phyloP scores from a whole-genome alignment of 2,329 filamentous ascomycete species.

The Nemania bipapillata region DNA sequence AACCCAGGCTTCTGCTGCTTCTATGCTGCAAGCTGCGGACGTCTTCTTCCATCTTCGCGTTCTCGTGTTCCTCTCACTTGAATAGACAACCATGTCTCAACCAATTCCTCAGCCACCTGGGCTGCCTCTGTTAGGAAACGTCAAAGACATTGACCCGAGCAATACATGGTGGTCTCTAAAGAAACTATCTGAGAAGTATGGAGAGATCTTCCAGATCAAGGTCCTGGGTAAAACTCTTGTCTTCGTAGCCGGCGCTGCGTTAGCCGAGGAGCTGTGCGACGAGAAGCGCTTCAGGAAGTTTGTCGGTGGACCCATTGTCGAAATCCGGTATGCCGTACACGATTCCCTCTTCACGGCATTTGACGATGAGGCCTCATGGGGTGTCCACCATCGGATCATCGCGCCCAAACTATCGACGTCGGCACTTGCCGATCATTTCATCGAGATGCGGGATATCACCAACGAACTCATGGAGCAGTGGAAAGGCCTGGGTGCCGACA shows the following conservation, averaged over 20 bases:
- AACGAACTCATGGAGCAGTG: constrained; percentile 63
- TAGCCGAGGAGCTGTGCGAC: constrained; percentile 61
- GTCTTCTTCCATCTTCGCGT: not conserved
- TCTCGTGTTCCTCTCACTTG: constrained; percentile 2
- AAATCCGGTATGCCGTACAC: constrained; percentile 63
- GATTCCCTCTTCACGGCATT: constrained; percentile 65
- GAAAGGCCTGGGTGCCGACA: constrained; percentile 54
- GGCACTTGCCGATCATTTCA: constrained; percentile 54
- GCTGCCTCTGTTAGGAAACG: constrained; percentile 63
- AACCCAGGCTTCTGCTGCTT: constrained; percentile 23
- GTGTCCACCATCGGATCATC: constrained; percentile 64
- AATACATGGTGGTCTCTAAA: constrained; percentile 64
- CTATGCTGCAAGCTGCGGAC: not conserved
- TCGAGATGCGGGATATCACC: constrained; percentile 62
- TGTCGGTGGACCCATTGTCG: constrained; percentile 63
- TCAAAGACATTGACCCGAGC: constrained; percentile 60
- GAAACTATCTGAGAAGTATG: constrained; percentile 60
- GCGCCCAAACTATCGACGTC: constrained; percentile 57
- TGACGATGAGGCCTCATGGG: constrained; percentile 61
- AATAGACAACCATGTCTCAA: constrained; percentile 52
- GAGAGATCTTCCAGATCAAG: constrained; percentile 60
- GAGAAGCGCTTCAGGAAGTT: constrained; percentile 65
- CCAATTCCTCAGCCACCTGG: constrained; percentile 64
- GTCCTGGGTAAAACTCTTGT: constrained; percentile 55
- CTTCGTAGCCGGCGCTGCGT: constrained; percentile 56